phyloP scores from a whole-genome alignment of 257 asterid genomes.

The Linderniella brevidens region DNA sequence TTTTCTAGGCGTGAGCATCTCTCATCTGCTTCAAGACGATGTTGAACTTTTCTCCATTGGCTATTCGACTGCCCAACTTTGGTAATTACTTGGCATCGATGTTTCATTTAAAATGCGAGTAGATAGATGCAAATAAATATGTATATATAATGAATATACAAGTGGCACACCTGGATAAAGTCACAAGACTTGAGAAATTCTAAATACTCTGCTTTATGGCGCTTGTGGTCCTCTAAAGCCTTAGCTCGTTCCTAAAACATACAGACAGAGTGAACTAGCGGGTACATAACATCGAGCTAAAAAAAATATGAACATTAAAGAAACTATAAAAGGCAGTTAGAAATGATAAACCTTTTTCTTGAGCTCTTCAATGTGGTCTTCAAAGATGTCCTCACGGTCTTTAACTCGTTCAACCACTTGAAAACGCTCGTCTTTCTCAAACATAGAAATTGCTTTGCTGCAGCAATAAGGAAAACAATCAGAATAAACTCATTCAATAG shows the following conservation, averaged over 20 bases:
- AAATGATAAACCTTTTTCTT: slow-evolving; percentile 87
- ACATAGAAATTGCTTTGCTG: slow-evolving; percentile 63
- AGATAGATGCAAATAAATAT: background rate
- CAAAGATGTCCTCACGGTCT: slow-evolving; percentile 85
- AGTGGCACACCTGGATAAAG: slow-evolving; percentile 53
- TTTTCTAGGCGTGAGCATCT: slow-evolving; percentile 89
- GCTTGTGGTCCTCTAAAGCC: slow-evolving; percentile 82
- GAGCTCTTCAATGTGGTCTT: slow-evolving; percentile 55
- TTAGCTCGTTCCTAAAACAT: slow-evolving; percentile 57
- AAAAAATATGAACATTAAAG: too few relatives aligned
- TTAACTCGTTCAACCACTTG: slow-evolving; percentile 61
- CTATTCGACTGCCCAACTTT: slow-evolving; percentile 56
- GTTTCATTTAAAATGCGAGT: background rate
- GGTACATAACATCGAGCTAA: too few relatives aligned
- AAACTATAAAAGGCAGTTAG: too few relatives aligned
- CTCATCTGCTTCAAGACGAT: slow-evolving; percentile 81
- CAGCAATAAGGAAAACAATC: slow-evolving; percentile 5
- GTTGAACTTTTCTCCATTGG: slow-evolving; percentile 95
- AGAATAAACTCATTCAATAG: background rate
- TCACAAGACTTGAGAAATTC: slow-evolving; percentile 71
- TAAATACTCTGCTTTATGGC: slow-evolving; percentile 44
- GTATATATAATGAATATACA: background rate
- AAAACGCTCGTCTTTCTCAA: slow-evolving; percentile 79
- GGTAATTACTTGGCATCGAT: too few relatives aligned
- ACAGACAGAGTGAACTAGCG: slow-evolving; percentile 9